Conservation (phyloP, 2,329 filamentous ascomycete species). For the Botrytis cinerea region DNA sequence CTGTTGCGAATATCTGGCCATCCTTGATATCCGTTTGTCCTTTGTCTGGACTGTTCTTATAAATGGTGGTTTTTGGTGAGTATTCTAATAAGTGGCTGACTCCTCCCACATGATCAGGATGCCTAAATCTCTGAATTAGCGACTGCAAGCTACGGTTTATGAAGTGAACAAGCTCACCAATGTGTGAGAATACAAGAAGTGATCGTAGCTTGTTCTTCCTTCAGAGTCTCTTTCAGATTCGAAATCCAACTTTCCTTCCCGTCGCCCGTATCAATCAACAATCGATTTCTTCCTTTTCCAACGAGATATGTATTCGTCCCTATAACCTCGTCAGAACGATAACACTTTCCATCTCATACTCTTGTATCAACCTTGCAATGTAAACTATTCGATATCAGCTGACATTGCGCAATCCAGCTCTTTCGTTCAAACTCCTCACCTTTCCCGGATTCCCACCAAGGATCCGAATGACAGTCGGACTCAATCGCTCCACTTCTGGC, state of each 20-base stretch:
- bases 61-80: slow-evolving; percentile 63
- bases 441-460: slow-evolving; percentile 90
- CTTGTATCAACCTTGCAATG: slow-evolving; percentile 55
- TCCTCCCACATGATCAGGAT: slow-evolving; percentile 81
- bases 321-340: slow-evolving; percentile 52
- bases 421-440: slow-evolving; percentile 45
- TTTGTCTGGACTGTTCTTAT: slow-evolving; percentile 63
- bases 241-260: slow-evolving; percentile 70
- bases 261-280: slow-evolving; percentile 90
- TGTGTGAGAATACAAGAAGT: slow-evolving; percentile 79
- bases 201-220: slow-evolving; percentile 67
- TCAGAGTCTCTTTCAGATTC: slow-evolving; percentile 64
- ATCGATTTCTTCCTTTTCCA: slow-evolving; percentile 69
- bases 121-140: slow-evolving; percentile 42
- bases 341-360: not conserved
- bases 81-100: slow-evolving; percentile 66
- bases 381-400: slow-evolving; percentile 49
- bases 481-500: slow-evolving; percentile 75
- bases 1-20: slow-evolving; percentile 54
- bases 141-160: not conserved
- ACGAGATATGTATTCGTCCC: slow-evolving; percentile 95
- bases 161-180: slow-evolving; percentile 52
- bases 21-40: slow-evolving; percentile 57
- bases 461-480: slow-evolving; percentile 76
- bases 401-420: not conserved